These are phyloP conservation scores for Torulaspora quercuum DNA, from an alignment of 805 yeast genomes.

Conservation along the genomic window DNA sequence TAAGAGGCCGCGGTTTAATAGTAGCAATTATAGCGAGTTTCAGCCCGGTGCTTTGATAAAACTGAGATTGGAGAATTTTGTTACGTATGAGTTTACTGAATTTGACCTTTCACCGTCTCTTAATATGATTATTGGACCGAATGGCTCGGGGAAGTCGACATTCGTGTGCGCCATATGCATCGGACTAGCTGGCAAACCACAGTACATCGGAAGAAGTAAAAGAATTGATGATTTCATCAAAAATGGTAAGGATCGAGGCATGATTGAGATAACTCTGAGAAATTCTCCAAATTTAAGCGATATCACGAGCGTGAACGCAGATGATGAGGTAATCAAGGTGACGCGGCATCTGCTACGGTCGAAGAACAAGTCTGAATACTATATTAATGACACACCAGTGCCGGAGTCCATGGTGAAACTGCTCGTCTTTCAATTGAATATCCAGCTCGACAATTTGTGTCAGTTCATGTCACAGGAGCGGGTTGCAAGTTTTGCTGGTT, in stretches of 20 bases:
- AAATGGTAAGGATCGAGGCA: constrained; percentile 47
- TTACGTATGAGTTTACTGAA: constrained; percentile 65
- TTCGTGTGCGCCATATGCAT: constrained; percentile 89
- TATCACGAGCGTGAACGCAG: constrained; percentile 27
- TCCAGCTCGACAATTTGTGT: constrained; percentile 87
- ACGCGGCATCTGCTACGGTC: constrained; percentile 45
- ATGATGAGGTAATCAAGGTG: constrained; percentile 36
- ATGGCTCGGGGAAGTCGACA: constrained; percentile 94
- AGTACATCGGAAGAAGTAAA: constrained; percentile 64
- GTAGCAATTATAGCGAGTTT: constrained; percentile 29
- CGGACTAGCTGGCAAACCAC: constrained; percentile 79
- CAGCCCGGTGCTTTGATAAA: constrained; percentile 50
- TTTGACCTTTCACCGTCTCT: constrained; percentile 76
- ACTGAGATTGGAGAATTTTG: constrained; percentile 59
- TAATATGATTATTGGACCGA: constrained; percentile 93
- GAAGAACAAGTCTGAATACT: constrained; percentile 51
- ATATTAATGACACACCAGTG: constrained; percentile 40
- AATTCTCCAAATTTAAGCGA: constrained; percentile 24
- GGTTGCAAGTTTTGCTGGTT: constrained; percentile 85
- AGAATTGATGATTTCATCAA: constrained; percentile 66
- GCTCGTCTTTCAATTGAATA: constrained; percentile 50
- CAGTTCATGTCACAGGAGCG: constrained; percentile 94
- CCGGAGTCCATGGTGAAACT: constrained; percentile 47
- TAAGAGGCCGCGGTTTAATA: constrained; percentile 19
- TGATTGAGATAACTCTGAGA: constrained; percentile 39